Percentiles rank a stretch among this genome's conserved stretches.
Evolutionary conservation across 768 basidiomycete genomes (phyloP).

Genomic region (Xerocomellus intermedius): DNA sequence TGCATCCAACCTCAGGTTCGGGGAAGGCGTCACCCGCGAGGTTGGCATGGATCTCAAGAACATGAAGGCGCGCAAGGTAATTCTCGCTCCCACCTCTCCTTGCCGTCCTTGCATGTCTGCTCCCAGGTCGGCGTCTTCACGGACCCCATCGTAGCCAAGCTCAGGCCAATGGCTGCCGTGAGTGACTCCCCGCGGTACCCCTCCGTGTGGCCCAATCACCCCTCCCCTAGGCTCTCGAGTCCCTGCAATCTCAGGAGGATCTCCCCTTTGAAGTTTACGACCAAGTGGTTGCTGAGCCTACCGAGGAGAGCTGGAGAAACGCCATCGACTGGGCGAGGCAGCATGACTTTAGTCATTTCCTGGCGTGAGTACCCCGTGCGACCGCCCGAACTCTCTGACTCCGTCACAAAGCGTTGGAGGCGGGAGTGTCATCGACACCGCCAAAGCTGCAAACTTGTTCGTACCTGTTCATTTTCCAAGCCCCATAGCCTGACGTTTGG

Average conservation of each 20-base stretch:
- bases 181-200: slow-evolving; percentile 25
- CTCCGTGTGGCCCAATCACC: neutral
- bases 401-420: slow-evolving; percentile 68
- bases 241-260: slow-evolving; percentile 74
- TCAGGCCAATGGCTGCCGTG: slow-evolving; percentile 81
- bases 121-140: slow-evolving; percentile 93
- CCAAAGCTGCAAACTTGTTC: slow-evolving; percentile 91
- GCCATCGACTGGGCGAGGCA: slow-evolving; percentile 87
- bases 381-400: slow-evolving; percentile 1
- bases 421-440: slow-evolving; percentile 94
- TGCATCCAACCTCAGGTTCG: slow-evolving; percentile 85
- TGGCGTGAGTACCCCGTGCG: slow-evolving; percentile 58
- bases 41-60: slow-evolving; percentile 95
- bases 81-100: neutral
- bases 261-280: slow-evolving; percentile 83
- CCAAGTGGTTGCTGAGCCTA: slow-evolving; percentile 84
- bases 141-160: slow-evolving; percentile 78
- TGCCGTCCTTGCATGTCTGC: slow-evolving; percentile 5
- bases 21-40: slow-evolving; percentile 85
- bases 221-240: slow-evolving; percentile 60
- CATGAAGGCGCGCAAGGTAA: slow-evolving; percentile 83
- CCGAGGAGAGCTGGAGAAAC: slow-evolving; percentile 82
- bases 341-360: slow-evolving; percentile 90
- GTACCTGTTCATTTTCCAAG: slow-evolving; percentile 14
- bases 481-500: neutral